Base-by-base conservation (phyloP, 768 basidiomycete genomes). In the Agrocybe pediades region DNA sequence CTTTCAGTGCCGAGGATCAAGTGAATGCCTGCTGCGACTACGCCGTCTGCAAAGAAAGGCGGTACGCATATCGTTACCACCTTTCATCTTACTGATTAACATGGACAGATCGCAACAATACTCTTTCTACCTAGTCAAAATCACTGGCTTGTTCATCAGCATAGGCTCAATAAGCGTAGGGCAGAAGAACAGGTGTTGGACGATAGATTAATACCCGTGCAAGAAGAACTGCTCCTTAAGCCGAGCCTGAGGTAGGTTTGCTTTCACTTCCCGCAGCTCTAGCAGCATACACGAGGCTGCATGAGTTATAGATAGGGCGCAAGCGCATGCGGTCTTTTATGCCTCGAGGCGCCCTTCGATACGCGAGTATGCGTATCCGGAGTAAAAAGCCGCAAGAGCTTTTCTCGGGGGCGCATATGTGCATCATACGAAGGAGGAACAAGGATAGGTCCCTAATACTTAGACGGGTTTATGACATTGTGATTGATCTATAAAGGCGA, bases 331-430 rank as follows among this genome's bases (percentile, higher is more conserved):
- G 55, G 49, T 41, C 25, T 24, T 23, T 26, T 26, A 13, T 47
- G 49, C 55, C 55, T 51, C 46, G 55, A 56, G 55, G 55, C 50
- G 25, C 27, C 44, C 44, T 46, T 39, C 21, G 44, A 40, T 27
- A 33, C 43, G 40, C 55, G 26, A 36, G n/a, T 11, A 27, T 21
- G 26, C 50, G 27, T 24, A 56, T 51, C 45, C 49, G 55, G 55
- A 25, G 55, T 49, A 49, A 49, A 29, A 19, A 26, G 11, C 9
- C 9, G 7, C n/a, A n/a, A n/a, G 45, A 15, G 9, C 26, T 24
- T 9, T 36, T n/a, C 45, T 27, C 45, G 26, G 19, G 45, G 20
- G 27, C 41, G 41, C 25, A 43, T 41, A 7, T n/a, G n/a, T n/a
- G n/a, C n/a, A n/a, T n/a, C n/a, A n/a, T 36, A 36, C 33, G 33